Percentiles rank a stretch among this genome's conserved stretches.
These are phyloP conservation scores for Nymphaea thermarum DNA, from an alignment of 164 flowering plant genomes.

Conservation along the genomic window DNA sequence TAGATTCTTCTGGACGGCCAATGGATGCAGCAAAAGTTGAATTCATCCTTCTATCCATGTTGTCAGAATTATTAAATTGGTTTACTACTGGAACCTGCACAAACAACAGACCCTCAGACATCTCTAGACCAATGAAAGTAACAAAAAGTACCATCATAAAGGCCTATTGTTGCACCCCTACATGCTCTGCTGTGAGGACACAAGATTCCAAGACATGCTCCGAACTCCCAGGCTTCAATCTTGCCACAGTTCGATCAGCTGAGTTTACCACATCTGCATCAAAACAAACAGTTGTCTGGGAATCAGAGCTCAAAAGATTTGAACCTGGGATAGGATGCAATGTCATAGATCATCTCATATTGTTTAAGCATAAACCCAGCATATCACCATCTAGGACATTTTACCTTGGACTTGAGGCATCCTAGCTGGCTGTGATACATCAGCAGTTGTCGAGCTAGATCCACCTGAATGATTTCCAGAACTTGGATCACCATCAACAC, in stretches of 20 bases:
- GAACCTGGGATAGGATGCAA: not conserved
- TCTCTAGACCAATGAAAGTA: not conserved
- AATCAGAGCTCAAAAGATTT: not conserved
- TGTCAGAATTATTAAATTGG: constrained; percentile 9
- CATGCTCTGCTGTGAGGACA: not conserved
- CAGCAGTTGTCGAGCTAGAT: not conserved
- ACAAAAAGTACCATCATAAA: not conserved
- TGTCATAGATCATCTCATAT: too few relatives aligned
- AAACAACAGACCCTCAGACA: not conserved
- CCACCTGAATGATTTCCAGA: constrained; percentile 12
- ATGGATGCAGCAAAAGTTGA: constrained; percentile 14
- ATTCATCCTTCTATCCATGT: constrained; percentile 4
- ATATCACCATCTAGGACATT: not conserved
- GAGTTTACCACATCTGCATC: not conserved
- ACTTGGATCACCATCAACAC: constrained; percentile 17
- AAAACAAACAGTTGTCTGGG: not conserved
- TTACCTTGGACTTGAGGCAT: constrained; percentile 29
- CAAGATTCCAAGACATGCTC: not conserved
- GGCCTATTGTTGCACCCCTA: not conserved
- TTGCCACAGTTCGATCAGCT: not conserved
- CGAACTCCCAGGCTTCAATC: not conserved
- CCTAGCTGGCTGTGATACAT: not conserved
- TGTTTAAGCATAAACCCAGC: not conserved
- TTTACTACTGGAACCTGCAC: not conserved
- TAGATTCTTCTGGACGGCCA: constrained; percentile 10